A percentile compares a stretch with the other conserved stretches of the same genome.
Evolutionary conservation across 192 early-diverging fungal species (phyloP).

Genomic region (Backusella liffmaniae): DNA sequence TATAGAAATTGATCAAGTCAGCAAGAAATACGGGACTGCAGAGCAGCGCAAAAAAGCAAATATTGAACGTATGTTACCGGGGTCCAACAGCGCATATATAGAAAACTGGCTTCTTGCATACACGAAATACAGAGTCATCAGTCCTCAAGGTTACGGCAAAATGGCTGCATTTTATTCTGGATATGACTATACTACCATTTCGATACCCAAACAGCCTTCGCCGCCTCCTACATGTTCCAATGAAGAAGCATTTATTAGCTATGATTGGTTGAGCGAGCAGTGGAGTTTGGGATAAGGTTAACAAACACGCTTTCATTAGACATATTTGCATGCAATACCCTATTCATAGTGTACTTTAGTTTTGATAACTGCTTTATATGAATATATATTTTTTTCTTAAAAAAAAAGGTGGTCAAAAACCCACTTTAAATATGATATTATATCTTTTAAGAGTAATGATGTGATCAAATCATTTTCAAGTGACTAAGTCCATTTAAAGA

Average conservation of each 20-base stretch:
- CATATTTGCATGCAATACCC: neutral
- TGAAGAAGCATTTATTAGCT: neutral
- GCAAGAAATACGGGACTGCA: slow-evolving; percentile 36
- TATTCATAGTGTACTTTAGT: neutral
- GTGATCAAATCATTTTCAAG: too few relatives aligned
- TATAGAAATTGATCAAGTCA: slow-evolving; percentile 36
- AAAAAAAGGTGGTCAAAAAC: neutral
- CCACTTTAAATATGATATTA: neutral
- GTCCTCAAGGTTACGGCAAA: slow-evolving; percentile 42
- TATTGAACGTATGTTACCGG: slow-evolving; percentile 23
- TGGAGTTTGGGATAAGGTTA: neutral
- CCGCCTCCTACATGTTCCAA: neutral
- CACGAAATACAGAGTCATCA: slow-evolving; percentile 42
- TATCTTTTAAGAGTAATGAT: neutral
- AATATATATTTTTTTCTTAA: neutral
- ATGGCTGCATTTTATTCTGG: slow-evolving; percentile 44
- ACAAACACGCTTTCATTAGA: neutral
- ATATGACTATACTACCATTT: slow-evolving; percentile 24
- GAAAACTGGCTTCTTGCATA: slow-evolving; percentile 46
- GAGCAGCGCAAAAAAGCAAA: slow-evolving; percentile 24
- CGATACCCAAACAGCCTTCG: slow-evolving; percentile 22
- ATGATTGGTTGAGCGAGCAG: neutral
- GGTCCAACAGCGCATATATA: slow-evolving; percentile 38
- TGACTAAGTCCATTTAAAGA: too few relatives aligned
- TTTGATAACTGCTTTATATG: neutral